phyloP scores from a whole-genome alignment of 805 yeast genomes.

The Cyberlindnera mrakii region DNA sequence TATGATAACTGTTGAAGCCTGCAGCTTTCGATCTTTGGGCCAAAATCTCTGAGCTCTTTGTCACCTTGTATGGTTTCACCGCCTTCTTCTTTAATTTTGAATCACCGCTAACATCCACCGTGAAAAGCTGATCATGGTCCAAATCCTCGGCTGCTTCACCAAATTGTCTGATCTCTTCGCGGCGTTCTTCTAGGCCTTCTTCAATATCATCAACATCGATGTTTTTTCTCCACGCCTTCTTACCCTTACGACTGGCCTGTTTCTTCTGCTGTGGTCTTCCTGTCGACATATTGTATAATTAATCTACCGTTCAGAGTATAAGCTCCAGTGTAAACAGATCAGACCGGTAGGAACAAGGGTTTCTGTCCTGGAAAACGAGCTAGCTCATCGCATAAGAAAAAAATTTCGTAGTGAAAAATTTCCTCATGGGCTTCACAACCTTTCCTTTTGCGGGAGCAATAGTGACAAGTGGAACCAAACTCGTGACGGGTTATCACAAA shows the following conservation, averaged over 20 bases:
- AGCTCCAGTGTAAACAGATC: neutral
- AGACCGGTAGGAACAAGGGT: neutral
- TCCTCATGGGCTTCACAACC: slow-evolving; percentile 5
- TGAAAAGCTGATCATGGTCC: slow-evolving; percentile 44
- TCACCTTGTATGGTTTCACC: slow-evolving; percentile 24
- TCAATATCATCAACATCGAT: slow-evolving; percentile 81
- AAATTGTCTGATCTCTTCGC: slow-evolving; percentile 59
- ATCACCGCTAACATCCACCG: slow-evolving; percentile 65
- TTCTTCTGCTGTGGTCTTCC: slow-evolving; percentile 51
- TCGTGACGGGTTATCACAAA: no score
- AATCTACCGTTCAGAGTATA: neutral
- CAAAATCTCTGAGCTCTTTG: slow-evolving; percentile 43
- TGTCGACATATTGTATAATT: neutral
- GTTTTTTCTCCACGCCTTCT: slow-evolving; percentile 88
- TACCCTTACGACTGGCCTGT: slow-evolving; percentile 87
- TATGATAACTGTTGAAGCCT: slow-evolving; percentile 41
- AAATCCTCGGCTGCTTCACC: slow-evolving; percentile 33
- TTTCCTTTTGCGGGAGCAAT: slow-evolving; percentile 1
- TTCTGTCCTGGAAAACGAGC: neutral
- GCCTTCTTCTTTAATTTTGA: slow-evolving; percentile 32
- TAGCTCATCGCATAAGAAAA: slow-evolving; percentile 12
- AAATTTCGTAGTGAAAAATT: neutral
- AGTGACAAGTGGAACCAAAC: neutral
- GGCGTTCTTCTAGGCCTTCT: slow-evolving; percentile 55
- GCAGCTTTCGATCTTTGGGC: slow-evolving; percentile 74